These are phyloP conservation scores for Begonia peltatifolia DNA, from an alignment of 306 rosid genomes.

Conservation along the genomic window DNA sequence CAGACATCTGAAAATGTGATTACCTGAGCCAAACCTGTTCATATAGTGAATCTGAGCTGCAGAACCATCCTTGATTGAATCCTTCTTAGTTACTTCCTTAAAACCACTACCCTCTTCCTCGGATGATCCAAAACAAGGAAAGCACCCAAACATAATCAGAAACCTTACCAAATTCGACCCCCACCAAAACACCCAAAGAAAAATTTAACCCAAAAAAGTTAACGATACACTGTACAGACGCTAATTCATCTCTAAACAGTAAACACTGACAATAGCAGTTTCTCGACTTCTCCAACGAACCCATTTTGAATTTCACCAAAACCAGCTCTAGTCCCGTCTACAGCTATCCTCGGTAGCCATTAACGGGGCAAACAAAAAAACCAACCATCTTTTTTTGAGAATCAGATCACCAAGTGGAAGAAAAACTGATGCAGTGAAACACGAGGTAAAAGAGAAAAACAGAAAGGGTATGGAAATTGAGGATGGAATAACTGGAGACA, in stretches of 20 bases:
- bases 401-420: slow-evolving; percentile 94
- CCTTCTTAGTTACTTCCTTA: slow-evolving; percentile 58
- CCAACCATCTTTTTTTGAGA: slow-evolving; percentile 25
- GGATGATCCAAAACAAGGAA: slow-evolving; percentile 96
- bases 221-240: slow-evolving; percentile 1
- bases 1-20: too few relatives aligned
- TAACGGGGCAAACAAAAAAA: slow-evolving; percentile 39
- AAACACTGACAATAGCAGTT: slow-evolving; percentile 7
- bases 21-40: slow-evolving; percentile 62
- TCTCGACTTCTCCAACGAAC: slow-evolving; percentile 14
- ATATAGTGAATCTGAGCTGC: slow-evolving; percentile 54
- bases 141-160: slow-evolving; percentile 98
- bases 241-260: too few relatives aligned
- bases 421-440: slow-evolving; percentile 31
- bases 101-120: slow-evolving; percentile 42
- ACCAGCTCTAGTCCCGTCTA: background rate
- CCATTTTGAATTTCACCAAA: slow-evolving; percentile 31
- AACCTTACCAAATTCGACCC: slow-evolving; percentile 29
- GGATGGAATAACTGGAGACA: background rate
- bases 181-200: slow-evolving; percentile 7
- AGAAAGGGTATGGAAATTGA: slow-evolving; percentile 5
- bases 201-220: background rate
- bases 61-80: slow-evolving; percentile 58
- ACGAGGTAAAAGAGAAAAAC: slow-evolving; percentile 30
- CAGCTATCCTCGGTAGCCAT: slow-evolving; percentile 29